Base-by-base conservation (phyloP, 345 rosid genomes). In the Microthlaspi erraticum region DNA sequence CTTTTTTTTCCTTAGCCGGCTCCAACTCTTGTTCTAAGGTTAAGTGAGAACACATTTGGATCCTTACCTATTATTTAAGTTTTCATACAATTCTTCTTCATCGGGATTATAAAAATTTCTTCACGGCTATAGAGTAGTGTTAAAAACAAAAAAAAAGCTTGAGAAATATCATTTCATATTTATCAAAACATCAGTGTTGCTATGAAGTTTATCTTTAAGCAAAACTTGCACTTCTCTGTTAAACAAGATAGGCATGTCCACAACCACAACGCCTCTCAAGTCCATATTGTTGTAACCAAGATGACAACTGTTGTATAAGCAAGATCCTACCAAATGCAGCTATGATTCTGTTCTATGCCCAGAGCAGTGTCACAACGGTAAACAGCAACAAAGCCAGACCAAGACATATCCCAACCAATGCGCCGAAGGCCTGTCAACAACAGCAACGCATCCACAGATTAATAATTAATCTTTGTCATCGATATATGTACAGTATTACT, bases 381-480 rank as follows among this genome's bases (percentile, higher is more conserved):
- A 93, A 93, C 8, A 93, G 68, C 69, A 83, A 19, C 32, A 86
- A 6, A 44, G 93, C 98, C 68, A 93, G 58, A 57, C 93, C 97
- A 68, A 93, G 83, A 77, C 98, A 93, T 43, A 85, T 78, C 17
- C 87, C 88, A 20, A 86, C 90, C 14, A 88, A 23, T 16, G 83
- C 87, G 60, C 79, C 74, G 76, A 82, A 86, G 58, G 97, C 96
- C 98, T 90, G 87, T 19, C 16, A 71, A 74, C 74, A 48, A 74
- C 74, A 48, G 26, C 18, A 39, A 66, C 11, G 51, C 58, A 20
- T 43, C 52, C 64, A 18, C 38, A 46, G 3, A n/a, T 55, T 23
- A 72, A 26, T 26, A 31, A 36, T 26, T 16, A 55, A 6, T 55
- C 48, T 62, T 14, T 50, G 14, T 36, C 49, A 38, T 49, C 19